These are phyloP conservation scores for Cochlearia excelsa DNA, from an alignment of 345 rosid species.

Conservation along the genomic window DNA sequence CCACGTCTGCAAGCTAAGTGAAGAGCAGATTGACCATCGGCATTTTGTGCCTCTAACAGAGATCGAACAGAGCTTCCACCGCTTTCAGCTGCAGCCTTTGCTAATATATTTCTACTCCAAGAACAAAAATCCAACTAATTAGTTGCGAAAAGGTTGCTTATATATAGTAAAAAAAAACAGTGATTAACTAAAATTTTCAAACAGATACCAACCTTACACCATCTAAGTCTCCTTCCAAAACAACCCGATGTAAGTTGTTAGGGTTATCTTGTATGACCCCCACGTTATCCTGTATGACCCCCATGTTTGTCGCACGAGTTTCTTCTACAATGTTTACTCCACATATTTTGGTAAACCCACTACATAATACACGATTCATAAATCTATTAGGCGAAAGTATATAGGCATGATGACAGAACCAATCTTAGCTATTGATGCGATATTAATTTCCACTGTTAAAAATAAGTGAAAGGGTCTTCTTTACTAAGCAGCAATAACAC, in stretches of 20 bases:
- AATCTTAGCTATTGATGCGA: conserved; percentile 1
- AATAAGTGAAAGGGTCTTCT: conserved; percentile 12
- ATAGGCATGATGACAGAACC: conserved; percentile 10
- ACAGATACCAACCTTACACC: conserved; percentile 78
- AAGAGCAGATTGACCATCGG: conserved; percentile 91
- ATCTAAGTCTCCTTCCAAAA: conserved; percentile 65
- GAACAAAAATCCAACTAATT: conserved; percentile 17
- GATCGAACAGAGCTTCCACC: conserved; percentile 47
- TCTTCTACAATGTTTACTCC: conserved; percentile 58
- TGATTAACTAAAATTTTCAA: conserved; percentile 10
- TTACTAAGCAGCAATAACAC: conserved; percentile 15
- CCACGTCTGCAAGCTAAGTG: conserved; percentile 99
- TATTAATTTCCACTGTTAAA: not conserved
- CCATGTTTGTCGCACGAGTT: conserved; percentile 45
- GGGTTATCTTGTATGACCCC: conserved; percentile 58
- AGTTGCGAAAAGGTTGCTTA: conserved; percentile 19
- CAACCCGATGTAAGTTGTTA: conserved; percentile 61
- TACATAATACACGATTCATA: conserved; percentile 33
- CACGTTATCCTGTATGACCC: conserved; percentile 49
- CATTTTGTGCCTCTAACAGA: conserved; percentile 76
- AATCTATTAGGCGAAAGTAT: conserved; percentile 15
- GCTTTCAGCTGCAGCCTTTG: conserved; percentile 63
- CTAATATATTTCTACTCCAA: conserved; percentile 63
- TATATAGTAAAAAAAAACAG: conserved; percentile 22
- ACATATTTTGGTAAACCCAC: conserved; percentile 51